Conservation (phyloP, 176 grass and related monocot species). For the Saccharum officinarum region DNA sequence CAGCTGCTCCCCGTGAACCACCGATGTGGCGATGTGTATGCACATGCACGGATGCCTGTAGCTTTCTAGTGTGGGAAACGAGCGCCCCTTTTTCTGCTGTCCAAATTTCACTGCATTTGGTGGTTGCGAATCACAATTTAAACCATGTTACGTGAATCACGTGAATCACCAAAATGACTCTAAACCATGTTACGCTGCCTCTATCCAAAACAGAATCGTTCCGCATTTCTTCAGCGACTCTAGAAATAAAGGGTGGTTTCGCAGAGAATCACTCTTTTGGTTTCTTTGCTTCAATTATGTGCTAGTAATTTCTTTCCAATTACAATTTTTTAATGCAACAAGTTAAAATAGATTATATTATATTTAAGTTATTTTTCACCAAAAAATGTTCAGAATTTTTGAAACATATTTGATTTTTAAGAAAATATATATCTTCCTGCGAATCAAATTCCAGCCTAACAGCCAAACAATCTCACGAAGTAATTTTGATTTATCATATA, state of each 20-base stretch:
- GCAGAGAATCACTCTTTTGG: not conserved
- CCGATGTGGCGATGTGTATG: not conserved
- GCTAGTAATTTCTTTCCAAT: too few relatives aligned
- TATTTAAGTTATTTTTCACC: not conserved
- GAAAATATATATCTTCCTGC: too few relatives aligned
- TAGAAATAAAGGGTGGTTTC: not conserved
- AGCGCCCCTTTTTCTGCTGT: not conserved
- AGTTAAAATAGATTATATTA: too few relatives aligned
- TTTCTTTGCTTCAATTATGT: too few relatives aligned
- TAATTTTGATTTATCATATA: too few relatives aligned
- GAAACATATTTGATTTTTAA: too few relatives aligned
- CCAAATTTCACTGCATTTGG: not conserved
- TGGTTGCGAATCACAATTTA: too few relatives aligned
- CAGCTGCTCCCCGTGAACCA: not conserved
- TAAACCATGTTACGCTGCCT: not conserved
- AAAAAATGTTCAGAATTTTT: not conserved
- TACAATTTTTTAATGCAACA: too few relatives aligned
- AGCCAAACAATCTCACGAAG: too few relatives aligned
- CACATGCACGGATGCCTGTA: not conserved
- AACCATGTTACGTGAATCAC: too few relatives aligned
- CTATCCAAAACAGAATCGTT: not conserved
- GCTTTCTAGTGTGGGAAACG: not conserved
- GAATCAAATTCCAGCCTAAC: too few relatives aligned
- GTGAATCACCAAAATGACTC: too few relatives aligned
- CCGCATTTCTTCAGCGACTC: not conserved